Evolutionary conservation across 2,329 filamentous ascomycete genomes (phyloP), one percentile per base, ranked within the genome.

Genomic region (Thielaviopsis musarum): DNA sequence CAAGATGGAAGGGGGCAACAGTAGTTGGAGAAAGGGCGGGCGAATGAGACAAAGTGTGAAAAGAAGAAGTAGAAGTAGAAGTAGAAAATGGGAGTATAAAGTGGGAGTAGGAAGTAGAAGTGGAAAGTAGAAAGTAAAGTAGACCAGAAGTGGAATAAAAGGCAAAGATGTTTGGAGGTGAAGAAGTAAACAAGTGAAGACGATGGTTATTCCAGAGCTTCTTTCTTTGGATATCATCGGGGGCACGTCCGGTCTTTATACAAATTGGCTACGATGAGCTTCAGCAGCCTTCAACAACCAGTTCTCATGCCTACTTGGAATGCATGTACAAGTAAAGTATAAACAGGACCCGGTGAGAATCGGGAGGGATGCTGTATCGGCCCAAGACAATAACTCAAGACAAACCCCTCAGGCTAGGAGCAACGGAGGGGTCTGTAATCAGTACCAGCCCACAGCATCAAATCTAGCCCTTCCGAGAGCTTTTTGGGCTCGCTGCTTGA

Each of bases 231-330:
- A 22, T 34, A 34, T 34, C 30, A 34, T 34, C n/a, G 60, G 19
- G 60, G 60, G 30, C 56, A 19, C 6, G 5, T 19, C 48, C 53
- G 21, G 26, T 58, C 53, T 61, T 61, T 61, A 61, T 61, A 61
- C 57, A 61, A 57, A 59, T 52, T 15, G 15, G 22, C 22, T 30
- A 19, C 24, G n/a, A 52, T 22, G 26, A 26, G 51, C 17, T 54
- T 54, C 49, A 45, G 13, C 49, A 45, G 13, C 17, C 38, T 45
- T 45, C 38, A n/a, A n/a, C 28, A 22, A 10, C 34, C 21, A 52
- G 38, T 21, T 28, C 7, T 7, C 7, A 4, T 28, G 26, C 7
- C 3, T 28, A 28, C 7, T 28, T 28, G 26, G 26, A 7, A 28
- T 28, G 26, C 4, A 28, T 28, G 26, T 28, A n/a, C n/a, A n/a